These are phyloP conservation scores for Ogataea thermomethanolica DNA, from an alignment of 805 yeast genomes.

Conservation along the genomic window DNA sequence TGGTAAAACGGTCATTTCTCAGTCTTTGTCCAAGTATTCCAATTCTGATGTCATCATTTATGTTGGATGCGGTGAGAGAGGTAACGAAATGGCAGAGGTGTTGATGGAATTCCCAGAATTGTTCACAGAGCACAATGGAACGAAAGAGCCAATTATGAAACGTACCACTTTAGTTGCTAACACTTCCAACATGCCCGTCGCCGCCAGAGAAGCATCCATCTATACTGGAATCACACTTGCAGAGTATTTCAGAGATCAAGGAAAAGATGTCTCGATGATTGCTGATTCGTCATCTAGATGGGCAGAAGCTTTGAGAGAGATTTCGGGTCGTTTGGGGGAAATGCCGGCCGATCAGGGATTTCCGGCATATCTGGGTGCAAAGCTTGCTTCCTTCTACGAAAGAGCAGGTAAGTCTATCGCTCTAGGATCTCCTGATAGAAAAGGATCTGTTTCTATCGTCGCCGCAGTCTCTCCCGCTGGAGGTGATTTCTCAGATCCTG, in stretches of 20 bases:
- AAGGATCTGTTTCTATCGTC: slow-evolving; percentile 97
- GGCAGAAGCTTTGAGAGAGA: slow-evolving; percentile 99
- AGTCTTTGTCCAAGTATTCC: slow-evolving; percentile 93
- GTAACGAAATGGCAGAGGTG: slow-evolving; percentile 99
- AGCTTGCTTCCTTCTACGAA: slow-evolving; percentile 97
- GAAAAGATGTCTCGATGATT: slow-evolving; percentile 98
- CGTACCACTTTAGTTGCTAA: slow-evolving; percentile 98
- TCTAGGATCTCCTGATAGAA: slow-evolving; percentile 93
- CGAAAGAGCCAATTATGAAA: slow-evolving; percentile 98
- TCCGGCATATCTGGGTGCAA: slow-evolving; percentile 99
- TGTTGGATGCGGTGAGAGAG: slow-evolving; percentile 94
- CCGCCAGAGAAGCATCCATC: slow-evolving; percentile 99
- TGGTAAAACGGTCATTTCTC: slow-evolving; percentile 96
- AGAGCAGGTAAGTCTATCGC: slow-evolving; percentile 98
- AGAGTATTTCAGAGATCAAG: slow-evolving; percentile 99
- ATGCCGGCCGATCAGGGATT: slow-evolving; percentile 99
- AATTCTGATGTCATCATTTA: slow-evolving; percentile 96
- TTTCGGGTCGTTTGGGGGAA: slow-evolving; percentile 99
- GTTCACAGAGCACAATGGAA: slow-evolving; percentile 84
- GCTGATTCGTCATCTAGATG: slow-evolving; percentile 99
- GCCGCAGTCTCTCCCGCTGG: slow-evolving; percentile 99
- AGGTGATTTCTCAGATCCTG: slow-evolving; percentile 99
- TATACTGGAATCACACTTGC: slow-evolving; percentile 99
- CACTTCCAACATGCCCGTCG: slow-evolving; percentile 99
- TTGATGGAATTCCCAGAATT: slow-evolving; percentile 99